Evolutionary conservation across 1,139 yeast genomes (phyloP), one percentile per base, ranked within the genome.

Genomic region (Candida tetrigidarum): DNA sequence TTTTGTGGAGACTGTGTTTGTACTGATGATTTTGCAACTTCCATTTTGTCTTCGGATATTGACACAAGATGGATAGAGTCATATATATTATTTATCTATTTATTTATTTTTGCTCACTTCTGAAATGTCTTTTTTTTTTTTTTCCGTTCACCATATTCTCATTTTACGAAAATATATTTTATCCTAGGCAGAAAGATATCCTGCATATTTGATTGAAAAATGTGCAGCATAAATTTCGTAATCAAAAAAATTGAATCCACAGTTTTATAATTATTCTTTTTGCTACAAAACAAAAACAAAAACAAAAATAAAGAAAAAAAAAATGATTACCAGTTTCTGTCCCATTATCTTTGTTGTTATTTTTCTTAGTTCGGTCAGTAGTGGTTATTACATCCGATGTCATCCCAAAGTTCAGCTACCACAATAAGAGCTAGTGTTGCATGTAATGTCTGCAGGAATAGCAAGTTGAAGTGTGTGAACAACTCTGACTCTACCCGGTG

Each of bases 381-480:
- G 9, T 10, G 9, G 25, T 22, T 22, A 10, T 22, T 22, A 10
- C 9, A 22, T 22, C 25, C 25, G 12, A 36, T 36, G 39, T 26
- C 39, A 14, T 11, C 38, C 7, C 16, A 26, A 10, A 37, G 15
- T 10, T 26, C 41, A 20, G 22, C 14, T 4, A 11, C 26, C 14
- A 22, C 29, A 14, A 23, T 30, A 3, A 26, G 67, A 29, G 57
- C 64, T 9, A 51, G 58, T 20, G 56, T 62, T 14, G 67, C 67
- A 6, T 62, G 67, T 41, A 56, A 54, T 37, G 16, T 50, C 9
- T 62, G 67, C 44, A 53, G 67, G 28, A 53, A 49, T 7, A 53
- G 62, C 44, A 61, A 61, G 39, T 51, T 62, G 34, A 51, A 58
- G 42, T 62, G 67, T 47, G 32, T 51, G n/a, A 57, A 52, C 38